These are phyloP conservation scores for Candida cerambycidarum DNA, from an alignment of 805 yeast genomes.

Conservation along the genomic window DNA sequence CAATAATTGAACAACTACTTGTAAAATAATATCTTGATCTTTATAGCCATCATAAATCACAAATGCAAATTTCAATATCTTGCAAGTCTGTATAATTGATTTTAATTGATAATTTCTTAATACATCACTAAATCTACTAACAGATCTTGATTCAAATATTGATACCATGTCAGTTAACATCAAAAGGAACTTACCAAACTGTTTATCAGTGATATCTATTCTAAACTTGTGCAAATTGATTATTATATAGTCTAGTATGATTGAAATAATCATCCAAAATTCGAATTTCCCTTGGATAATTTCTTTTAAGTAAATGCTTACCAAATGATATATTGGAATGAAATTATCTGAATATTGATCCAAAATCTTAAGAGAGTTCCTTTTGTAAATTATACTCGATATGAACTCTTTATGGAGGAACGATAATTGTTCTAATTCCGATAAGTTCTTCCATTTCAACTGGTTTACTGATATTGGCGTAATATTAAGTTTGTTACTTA, in stretches of 20 bases:
- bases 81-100: slow-evolving; percentile 10
- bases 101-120: slow-evolving; percentile 14
- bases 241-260: slow-evolving; percentile 22
- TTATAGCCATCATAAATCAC: slow-evolving; percentile 35
- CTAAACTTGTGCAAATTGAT: slow-evolving; percentile 18
- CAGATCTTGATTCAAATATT: slow-evolving; percentile 11
- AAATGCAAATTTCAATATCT: slow-evolving; percentile 20
- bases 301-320: slow-evolving; percentile 29
- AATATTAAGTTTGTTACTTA: slow-evolving; percentile 13
- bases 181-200: slow-evolving; percentile 25
- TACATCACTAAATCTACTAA: slow-evolving; percentile 11
- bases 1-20: slow-evolving; percentile 9
- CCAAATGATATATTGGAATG: slow-evolving; percentile 23
- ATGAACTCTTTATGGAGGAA: slow-evolving; percentile 27
- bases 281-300: slow-evolving; percentile 18
- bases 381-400: slow-evolving; percentile 14
- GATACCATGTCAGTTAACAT: slow-evolving; percentile 21
- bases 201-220: slow-evolving; percentile 19
- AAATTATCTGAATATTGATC: slow-evolving; percentile 20
- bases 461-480: slow-evolving; percentile 12
- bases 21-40: slow-evolving; percentile 20
- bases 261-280: slow-evolving; percentile 31
- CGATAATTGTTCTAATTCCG: slow-evolving; percentile 23
- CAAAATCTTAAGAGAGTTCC: slow-evolving; percentile 20
- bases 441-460: slow-evolving; percentile 16